Base-by-base conservation (phyloP, 164 flowering plant species). In the Sextonia rubra region DNA sequence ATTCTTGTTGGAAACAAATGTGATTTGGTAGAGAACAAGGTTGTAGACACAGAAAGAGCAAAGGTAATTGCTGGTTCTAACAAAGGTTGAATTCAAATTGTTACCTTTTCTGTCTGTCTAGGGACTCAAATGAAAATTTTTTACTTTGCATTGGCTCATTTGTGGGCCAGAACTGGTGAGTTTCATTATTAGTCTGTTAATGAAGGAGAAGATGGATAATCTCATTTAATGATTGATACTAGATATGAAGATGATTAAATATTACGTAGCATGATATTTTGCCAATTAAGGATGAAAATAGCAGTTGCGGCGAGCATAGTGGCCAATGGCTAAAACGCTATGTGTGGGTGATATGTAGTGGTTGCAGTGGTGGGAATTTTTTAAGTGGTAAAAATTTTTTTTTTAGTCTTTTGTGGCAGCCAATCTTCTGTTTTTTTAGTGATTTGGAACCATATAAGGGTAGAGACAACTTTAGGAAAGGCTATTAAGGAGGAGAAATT, bases 1-100 rank as follows among this genome's bases (percentile, higher is more conserved):
- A 87, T 87, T 80, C 82, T 87, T 22, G 88, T 87, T 69, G 88
- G 88, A 29, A 87, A 87, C 75, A 85, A 85, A 71, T 82, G 90
- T 68, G 90, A 87, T 84, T 75, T 87, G 74, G 86, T 82, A 64
- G 90, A 85, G 58, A 73, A 81, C 73, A 87, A 83, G 76, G 87
- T 85, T 37, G 88, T 87, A 64, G 84, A 78, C 76, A 79, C 86
- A 14, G 73, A 84, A 71, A 82, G 73, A 65, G 88, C 82, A 25
- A 84, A 87, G 88, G 88, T 85, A 79, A 58, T 37, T 22, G 55
- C 15, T 48, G 12, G 25, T 63, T 47, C 24, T 69, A 23, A 27
- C 52, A 47, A 61, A 29, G 32, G 48, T 48, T 14, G 22, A n/a
- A 20, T 15, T 20, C 15, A 47, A 1, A 27, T 27, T 27, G 2